Percentiles rank a stretch among this genome's conserved stretches.
Conservation (phyloP, 805 yeast genomes). For the Kluyveromyces nonfermentans region DNA sequence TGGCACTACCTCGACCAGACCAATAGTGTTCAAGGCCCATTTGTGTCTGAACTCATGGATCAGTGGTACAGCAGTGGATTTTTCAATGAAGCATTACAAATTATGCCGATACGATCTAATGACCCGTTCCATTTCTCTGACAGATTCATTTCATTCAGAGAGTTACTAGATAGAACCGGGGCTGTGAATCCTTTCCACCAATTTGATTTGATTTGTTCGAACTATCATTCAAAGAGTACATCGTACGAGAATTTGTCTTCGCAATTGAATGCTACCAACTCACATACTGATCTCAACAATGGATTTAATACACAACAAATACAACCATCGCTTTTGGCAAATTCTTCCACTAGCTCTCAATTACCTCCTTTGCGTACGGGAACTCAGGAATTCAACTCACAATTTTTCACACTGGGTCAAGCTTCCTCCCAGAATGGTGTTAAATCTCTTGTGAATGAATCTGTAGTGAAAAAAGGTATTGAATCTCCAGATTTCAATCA, state of each 20-base stretch:
- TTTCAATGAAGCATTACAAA: constrained; percentile 45
- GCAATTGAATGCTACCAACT: neutral
- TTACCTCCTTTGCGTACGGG: neutral
- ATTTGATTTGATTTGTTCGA: constrained; percentile 13
- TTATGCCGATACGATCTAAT: constrained; percentile 36
- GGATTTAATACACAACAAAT: neutral
- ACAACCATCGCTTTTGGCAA: neutral
- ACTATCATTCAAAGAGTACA: neutral
- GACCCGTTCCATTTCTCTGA: constrained; percentile 25
- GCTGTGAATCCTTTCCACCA: constrained; percentile 20
- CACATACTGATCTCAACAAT: neutral
- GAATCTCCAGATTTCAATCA: constrained; percentile 18
- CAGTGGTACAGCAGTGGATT: constrained; percentile 64
- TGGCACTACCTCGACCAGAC: constrained; percentile 73
- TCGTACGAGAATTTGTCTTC: neutral
- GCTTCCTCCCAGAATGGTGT: neutral
- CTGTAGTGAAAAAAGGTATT: neutral
- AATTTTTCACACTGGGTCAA: neutral
- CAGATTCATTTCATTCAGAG: constrained; percentile 18
- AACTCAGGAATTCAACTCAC: neutral
- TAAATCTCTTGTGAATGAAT: neutral
- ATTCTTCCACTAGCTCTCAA: neutral
- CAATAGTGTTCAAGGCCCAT: constrained; percentile 79
- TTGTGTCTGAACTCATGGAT: constrained; percentile 65
- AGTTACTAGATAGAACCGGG: constrained; percentile 16